phyloP scores from a whole-genome alignment of 129 eudicot genomes.

The Chrysanthemum seticuspe region DNA sequence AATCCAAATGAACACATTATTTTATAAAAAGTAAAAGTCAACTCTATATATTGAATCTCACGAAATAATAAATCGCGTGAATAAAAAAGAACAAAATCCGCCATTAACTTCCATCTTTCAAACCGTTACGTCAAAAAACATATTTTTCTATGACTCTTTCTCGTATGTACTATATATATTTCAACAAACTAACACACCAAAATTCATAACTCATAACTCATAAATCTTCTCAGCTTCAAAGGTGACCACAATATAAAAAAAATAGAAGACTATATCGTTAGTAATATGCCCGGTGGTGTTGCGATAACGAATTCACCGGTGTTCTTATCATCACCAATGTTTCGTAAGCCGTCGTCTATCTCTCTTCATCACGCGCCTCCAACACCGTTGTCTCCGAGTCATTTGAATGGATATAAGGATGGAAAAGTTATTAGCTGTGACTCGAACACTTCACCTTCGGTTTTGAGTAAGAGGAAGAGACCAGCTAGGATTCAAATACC shows the following conservation, averaged over 20 bases:
- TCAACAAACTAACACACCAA: neutral
- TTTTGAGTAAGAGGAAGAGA: conserved; percentile 61
- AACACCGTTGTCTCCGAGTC: conserved; percentile 25
- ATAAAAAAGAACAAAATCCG: neutral
- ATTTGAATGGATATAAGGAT: conserved; percentile 14
- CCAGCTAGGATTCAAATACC: conserved; percentile 70
- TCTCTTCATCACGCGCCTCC: conserved; percentile 28
- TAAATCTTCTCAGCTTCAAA: neutral
- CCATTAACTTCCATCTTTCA: conserved; percentile 14
- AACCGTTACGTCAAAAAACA: conserved; percentile 23
- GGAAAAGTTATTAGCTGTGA: conserved; percentile 23
- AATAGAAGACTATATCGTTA: neutral
- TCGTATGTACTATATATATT: neutral
- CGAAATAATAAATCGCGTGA: conserved; percentile 22
- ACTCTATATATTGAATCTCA: neutral
- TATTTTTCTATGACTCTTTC: conserved; percentile 24
- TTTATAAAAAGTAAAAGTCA: neutral
- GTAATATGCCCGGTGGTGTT: conserved; percentile 49
- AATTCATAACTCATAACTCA: neutral
- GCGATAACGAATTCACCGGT: conserved; percentile 59
- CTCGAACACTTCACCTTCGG: conserved; percentile 28
- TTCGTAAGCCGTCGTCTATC: conserved; percentile 34
- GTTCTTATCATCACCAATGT: conserved; percentile 56
- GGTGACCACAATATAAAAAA: neutral
- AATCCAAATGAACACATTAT: neutral